phyloP scores from a whole-genome alignment of 805 yeast species.

The Ogataea degrootiae region DNA sequence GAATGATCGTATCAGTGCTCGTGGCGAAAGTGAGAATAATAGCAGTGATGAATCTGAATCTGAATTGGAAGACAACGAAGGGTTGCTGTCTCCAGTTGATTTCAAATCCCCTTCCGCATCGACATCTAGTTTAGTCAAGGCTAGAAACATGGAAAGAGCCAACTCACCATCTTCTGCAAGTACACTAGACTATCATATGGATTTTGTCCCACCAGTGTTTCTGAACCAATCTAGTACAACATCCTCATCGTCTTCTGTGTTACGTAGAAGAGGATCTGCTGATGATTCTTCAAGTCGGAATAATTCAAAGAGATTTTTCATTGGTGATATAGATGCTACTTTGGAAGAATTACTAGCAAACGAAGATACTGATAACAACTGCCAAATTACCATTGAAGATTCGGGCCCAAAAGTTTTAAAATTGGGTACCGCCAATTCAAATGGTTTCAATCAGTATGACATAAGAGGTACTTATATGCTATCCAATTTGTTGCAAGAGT shows the following conservation, averaged over 20 bases:
- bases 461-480: constrained; percentile 87
- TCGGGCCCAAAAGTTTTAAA: constrained; percentile 77
- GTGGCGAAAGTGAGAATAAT: neutral
- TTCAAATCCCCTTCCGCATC: constrained; percentile 14
- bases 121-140: constrained; percentile 16
- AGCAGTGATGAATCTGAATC: neutral
- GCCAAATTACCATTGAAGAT: constrained; percentile 82
- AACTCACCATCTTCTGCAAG: constrained; percentile 1
- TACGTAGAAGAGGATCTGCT: constrained; percentile 47
- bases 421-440: constrained; percentile 79
- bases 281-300: constrained; percentile 39
- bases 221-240: too few species aligned
- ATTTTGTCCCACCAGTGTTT: too few species aligned
- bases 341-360: constrained; percentile 59
- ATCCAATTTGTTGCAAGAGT: constrained; percentile 80
- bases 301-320: constrained; percentile 52
- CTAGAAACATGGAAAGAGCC: constrained; percentile 10
- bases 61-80: neutral
- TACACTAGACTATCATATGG: neutral
- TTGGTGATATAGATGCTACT: constrained; percentile 71
- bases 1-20: neutral
- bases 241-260: constrained; percentile 1
- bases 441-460: constrained; percentile 69
- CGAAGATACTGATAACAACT: constrained; percentile 83
- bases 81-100: too few species aligned